These are phyloP conservation scores for Melanogaster broomeanus DNA, from an alignment of 768 basidiomycete species.

Conservation along the genomic window DNA sequence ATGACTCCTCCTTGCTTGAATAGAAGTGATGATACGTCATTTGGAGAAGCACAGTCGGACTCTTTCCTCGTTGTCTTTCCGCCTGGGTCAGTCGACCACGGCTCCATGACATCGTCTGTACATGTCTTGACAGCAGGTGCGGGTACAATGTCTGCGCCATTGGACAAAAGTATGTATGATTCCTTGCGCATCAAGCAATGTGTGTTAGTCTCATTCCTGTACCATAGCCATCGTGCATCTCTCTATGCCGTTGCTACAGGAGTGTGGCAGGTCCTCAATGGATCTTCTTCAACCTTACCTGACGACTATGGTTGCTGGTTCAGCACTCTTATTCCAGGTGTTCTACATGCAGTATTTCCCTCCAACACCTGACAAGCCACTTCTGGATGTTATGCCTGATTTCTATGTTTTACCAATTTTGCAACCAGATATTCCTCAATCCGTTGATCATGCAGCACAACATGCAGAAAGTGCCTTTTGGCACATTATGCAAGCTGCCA, in stretches of 20 bases:
- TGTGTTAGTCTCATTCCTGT: constrained; percentile 2
- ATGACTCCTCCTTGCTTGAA: constrained; percentile 28
- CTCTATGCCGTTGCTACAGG: constrained; percentile 48
- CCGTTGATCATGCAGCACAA: constrained; percentile 55
- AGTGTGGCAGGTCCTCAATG: constrained; percentile 33
- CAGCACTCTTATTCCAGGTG: constrained; percentile 43
- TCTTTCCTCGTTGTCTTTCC: constrained; percentile 76
- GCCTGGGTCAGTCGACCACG: constrained; percentile 53
- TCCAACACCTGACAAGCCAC: neutral
- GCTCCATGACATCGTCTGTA: constrained; percentile 51
- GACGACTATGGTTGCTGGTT: constrained; percentile 40
- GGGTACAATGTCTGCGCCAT: constrained; percentile 72
- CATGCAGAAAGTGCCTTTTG: constrained; percentile 62
- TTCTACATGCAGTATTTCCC: constrained; percentile 54
- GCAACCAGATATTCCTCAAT: constrained; percentile 45
- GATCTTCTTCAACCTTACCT: constrained; percentile 56
- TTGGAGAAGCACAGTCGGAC: constrained; percentile 42
- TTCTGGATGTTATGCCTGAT: constrained; percentile 1
- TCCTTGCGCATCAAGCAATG: neutral
- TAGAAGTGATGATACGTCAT: constrained; percentile 17
- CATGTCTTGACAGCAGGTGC: constrained; percentile 71
- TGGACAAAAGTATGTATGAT: constrained; percentile 62
- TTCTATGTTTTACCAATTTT: constrained; percentile 25
- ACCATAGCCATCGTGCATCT: constrained; percentile 61
- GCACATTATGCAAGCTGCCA: constrained; percentile 24